A percentile compares a stretch with the other conserved stretches of the same genome.
Conservation (phyloP, 202 grass and related monocot genomes). For the Hordeum pubiflorum region DNA sequence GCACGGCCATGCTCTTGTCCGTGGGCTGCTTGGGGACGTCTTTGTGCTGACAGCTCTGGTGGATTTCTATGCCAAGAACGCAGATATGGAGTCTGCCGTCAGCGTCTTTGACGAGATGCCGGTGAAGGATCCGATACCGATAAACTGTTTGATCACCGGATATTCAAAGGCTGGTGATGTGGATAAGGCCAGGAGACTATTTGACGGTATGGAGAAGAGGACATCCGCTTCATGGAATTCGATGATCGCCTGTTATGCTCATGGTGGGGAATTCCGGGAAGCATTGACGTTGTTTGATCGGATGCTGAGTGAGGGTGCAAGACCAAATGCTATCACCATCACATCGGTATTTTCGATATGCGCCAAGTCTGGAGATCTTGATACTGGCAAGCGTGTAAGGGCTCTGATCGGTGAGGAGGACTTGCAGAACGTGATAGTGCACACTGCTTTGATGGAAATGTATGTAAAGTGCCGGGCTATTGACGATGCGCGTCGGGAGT, state of each 20-base stretch:
- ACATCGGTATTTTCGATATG: slow-evolving; percentile 65
- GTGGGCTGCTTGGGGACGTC: slow-evolving; percentile 32
- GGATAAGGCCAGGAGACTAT: slow-evolving; percentile 43
- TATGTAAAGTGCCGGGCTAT: slow-evolving; percentile 61
- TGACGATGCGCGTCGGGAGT: slow-evolving; percentile 60
- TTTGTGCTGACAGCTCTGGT: slow-evolving; percentile 61
- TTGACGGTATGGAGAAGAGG: slow-evolving; percentile 57
- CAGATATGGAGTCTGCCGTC: slow-evolving; percentile 44
- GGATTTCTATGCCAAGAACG: slow-evolving; percentile 76
- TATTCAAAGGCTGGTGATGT: slow-evolving; percentile 55
- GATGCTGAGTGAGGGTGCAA: slow-evolving; percentile 55
- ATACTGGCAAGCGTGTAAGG: slow-evolving; percentile 34
- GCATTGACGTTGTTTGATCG: slow-evolving; percentile 55
- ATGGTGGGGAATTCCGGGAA: slow-evolving; percentile 41
- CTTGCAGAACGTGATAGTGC: slow-evolving; percentile 52
- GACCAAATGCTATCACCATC: slow-evolving; percentile 56
- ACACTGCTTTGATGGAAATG: slow-evolving; percentile 76
- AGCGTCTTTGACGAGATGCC: slow-evolving; percentile 53
- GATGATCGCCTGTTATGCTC: slow-evolving; percentile 64
- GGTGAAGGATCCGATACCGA: slow-evolving; percentile 54
- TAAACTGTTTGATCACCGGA: slow-evolving; percentile 79
- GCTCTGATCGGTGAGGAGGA: slow-evolving; percentile 35
- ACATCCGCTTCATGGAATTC: slow-evolving; percentile 80
- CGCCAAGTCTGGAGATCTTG: slow-evolving; percentile 58
- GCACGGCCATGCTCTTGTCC: slow-evolving; percentile 52